A percentile compares a stretch with the other conserved stretches of the same genome.
Conservation (phyloP, 192 early-diverging fungal species). For the Gaertneriomyces semiglobifer region DNA sequence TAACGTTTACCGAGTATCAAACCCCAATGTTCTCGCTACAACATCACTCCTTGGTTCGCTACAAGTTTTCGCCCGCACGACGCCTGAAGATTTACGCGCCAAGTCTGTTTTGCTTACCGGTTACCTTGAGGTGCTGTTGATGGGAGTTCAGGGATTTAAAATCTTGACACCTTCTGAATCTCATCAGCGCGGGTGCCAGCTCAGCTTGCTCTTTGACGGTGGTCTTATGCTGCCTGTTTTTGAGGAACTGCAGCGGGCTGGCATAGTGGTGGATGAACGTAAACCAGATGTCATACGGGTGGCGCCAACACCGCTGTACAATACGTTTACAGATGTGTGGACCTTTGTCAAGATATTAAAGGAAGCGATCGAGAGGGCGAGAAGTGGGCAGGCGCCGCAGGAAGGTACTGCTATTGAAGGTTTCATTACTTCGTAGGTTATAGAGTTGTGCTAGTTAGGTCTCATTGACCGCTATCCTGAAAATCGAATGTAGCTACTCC, state of each 20-base stretch:
- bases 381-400: no score
- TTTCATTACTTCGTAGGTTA: no score
- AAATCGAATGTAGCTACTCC: no score
- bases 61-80: constrained; percentile 71
- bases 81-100: constrained; percentile 62
- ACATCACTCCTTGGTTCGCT: constrained; percentile 74
- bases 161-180: constrained; percentile 81
- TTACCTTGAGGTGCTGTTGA: constrained; percentile 79
- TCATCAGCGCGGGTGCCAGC: constrained; percentile 77
- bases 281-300: constrained; percentile 89
- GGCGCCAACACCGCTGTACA: constrained; percentile 87
- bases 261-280: constrained; percentile 83
- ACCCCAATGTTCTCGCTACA: constrained; percentile 76
- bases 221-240: constrained; percentile 65
- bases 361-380: constrained; percentile 16
- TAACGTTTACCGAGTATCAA: constrained; percentile 80
- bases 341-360: constrained; percentile 59
- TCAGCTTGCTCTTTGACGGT: constrained; percentile 66
- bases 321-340: constrained; percentile 79
- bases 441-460: no score
- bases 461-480: no score
- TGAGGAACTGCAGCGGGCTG: constrained; percentile 54
- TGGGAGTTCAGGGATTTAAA: constrained; percentile 34
- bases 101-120: constrained; percentile 79
- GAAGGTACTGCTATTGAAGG: no score